Conservation (phyloP, 495 filamentous ascomycete species). For the Rhypophila decipiens region DNA sequence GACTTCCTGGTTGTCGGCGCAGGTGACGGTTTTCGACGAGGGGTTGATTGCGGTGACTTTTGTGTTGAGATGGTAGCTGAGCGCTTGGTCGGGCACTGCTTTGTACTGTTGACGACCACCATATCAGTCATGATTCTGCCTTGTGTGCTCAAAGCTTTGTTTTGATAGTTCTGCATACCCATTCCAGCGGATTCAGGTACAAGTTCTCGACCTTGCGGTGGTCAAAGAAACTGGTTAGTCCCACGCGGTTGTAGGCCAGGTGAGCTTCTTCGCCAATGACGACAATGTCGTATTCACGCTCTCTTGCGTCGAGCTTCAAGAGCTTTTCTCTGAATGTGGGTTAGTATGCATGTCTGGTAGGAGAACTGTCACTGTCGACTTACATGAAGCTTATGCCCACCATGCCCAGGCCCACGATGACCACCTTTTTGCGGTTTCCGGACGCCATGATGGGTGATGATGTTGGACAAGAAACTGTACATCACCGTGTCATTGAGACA, state of each 20-base stretch:
- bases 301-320: constrained; percentile 73
- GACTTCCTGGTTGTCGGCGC: constrained; percentile 64
- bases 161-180: constrained; percentile 54
- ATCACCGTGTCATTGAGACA: no score
- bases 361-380: constrained; percentile 20
- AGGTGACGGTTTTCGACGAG: constrained; percentile 57
- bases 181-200: constrained; percentile 84
- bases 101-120: constrained; percentile 25
- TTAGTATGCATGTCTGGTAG: no score
- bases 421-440: constrained; percentile 60
- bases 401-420: constrained; percentile 92
- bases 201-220: constrained; percentile 85
- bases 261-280: constrained; percentile 92
- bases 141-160: no score
- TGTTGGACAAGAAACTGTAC: no score
- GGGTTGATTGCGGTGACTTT: constrained; percentile 66
- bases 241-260: constrained; percentile 92
- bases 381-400: constrained; percentile 93
- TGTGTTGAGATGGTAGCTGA: constrained; percentile 83
- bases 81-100: constrained; percentile 50
- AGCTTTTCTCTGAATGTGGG: constrained; percentile 63
- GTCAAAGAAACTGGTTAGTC: constrained; percentile 89
- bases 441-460: no score
- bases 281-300: constrained; percentile 73
- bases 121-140: no score